Percentiles rank a stretch among this genome's conserved stretches.
Evolutionary conservation across 2,329 filamentous ascomycete genomes (phyloP).

Genomic region (Sporothrix phasma): DNA sequence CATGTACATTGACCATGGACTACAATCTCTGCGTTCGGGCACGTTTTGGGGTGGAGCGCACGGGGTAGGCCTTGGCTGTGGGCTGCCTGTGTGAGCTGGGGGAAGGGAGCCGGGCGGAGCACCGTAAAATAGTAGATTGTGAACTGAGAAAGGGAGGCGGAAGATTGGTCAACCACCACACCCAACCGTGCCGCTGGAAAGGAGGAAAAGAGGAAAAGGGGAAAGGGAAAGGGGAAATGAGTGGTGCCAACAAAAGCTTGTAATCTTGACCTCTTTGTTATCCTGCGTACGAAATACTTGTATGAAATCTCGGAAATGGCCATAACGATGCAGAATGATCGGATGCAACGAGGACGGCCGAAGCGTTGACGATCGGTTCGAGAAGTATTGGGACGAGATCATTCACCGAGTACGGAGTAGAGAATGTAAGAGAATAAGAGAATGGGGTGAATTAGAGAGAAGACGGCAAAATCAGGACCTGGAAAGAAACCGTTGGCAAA

Average conservation of each 20-base stretch:
- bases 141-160: background rate
- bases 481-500: background rate
- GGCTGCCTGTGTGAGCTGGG: background rate
- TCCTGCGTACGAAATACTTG: background rate
- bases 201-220: too few species aligned
- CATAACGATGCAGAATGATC: background rate
- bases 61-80: background rate
- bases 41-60: background rate
- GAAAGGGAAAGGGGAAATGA: too few species aligned
- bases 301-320: background rate
- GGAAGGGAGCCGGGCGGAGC: too few species aligned
- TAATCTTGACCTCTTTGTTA: background rate
- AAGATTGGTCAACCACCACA: background rate
- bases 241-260: background rate
- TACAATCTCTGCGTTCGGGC: background rate
- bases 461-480: background rate
- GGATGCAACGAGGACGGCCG: background rate
- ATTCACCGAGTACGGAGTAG: background rate
- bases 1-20: background rate
- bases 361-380: background rate
- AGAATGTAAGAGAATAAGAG: background rate
- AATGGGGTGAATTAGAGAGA: background rate
- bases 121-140: background rate
- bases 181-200: conserved; percentile 1
- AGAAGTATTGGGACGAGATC: background rate